These are phyloP conservation scores for Xerocomellus chrysenteron DNA, from an alignment of 768 basidiomycete genomes.

Conservation along the genomic window DNA sequence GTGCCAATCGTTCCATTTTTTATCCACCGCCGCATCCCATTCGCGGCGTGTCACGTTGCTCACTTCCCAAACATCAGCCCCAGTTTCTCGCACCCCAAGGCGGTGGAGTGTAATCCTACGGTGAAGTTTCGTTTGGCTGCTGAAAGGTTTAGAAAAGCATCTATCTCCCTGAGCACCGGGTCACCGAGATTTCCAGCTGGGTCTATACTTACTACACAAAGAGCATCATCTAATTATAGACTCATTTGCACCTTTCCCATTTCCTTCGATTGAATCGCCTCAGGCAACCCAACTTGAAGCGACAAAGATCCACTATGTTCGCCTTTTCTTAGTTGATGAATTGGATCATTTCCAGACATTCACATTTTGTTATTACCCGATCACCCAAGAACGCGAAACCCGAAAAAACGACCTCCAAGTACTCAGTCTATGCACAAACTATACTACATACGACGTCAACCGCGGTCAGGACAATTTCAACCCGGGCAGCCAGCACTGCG, in stretches of 20 bases:
- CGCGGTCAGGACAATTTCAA: no score
- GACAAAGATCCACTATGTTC: background rate
- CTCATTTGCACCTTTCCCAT: background rate
- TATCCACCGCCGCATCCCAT: background rate
- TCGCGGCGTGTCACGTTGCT: background rate
- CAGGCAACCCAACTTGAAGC: background rate
- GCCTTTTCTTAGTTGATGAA: background rate
- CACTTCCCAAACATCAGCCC: no score
- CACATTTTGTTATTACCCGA: background rate
- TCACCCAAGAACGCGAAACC: background rate
- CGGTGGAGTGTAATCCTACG: background rate
- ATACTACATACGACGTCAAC: no score
- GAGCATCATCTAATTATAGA: background rate
- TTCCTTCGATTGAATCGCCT: background rate
- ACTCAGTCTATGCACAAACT: no score
- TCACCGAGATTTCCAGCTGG: background rate
- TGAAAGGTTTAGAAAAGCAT: no score
- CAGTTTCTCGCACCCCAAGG: background rate
- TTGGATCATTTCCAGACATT: background rate
- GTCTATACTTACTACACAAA: background rate
- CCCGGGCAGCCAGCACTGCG: background rate
- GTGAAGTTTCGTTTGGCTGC: background rate
- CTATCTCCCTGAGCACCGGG: background rate
- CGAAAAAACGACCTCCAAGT: no score
- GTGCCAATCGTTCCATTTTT: background rate